A percentile compares a stretch with the other conserved stretches of the same genome.
Conservation (phyloP, 2,329 filamentous ascomycete species). For the Leptographium flavum region DNA sequence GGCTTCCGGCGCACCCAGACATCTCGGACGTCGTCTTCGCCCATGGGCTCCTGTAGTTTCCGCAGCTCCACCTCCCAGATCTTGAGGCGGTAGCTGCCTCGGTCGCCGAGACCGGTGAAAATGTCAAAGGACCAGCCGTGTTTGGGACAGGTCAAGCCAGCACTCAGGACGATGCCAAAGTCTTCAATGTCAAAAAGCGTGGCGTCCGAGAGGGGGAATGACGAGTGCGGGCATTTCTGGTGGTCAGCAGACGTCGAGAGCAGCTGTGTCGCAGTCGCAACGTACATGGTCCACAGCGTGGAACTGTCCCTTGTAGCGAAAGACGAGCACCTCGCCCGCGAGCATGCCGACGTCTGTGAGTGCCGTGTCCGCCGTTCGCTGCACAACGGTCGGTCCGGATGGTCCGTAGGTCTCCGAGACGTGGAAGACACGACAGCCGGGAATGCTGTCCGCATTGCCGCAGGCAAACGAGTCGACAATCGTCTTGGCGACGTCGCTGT, state of each 20-base stretch:
- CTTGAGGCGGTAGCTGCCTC: slow-evolving; percentile 44
- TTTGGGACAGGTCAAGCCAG: slow-evolving; percentile 52
- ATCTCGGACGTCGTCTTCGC: slow-evolving; percentile 12
- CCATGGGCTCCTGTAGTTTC: slow-evolving; percentile 4
- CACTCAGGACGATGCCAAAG: slow-evolving; percentile 42
- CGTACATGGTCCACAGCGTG: slow-evolving; percentile 55
- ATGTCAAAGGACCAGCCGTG: slow-evolving; percentile 61
- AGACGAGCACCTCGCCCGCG: slow-evolving; percentile 50
- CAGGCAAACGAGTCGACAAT: slow-evolving; percentile 25
- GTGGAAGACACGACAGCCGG: slow-evolving; percentile 45
- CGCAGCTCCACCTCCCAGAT: slow-evolving; percentile 51
- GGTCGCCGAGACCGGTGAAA: slow-evolving; percentile 46
- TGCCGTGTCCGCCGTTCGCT: slow-evolving; percentile 21
- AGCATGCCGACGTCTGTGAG: slow-evolving; percentile 22
- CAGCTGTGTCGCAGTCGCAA: not conserved
- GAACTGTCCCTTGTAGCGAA: slow-evolving; percentile 47
- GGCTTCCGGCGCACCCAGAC: slow-evolving; percentile 31
- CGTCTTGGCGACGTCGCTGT: slow-evolving; percentile 12
- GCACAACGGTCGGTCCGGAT: slow-evolving; percentile 16
- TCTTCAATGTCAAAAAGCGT: slow-evolving; percentile 58
- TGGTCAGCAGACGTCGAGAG: not conserved
- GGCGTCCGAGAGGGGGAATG: slow-evolving; percentile 50
- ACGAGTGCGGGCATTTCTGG: slow-evolving; percentile 54
- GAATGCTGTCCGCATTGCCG: slow-evolving; percentile 20
- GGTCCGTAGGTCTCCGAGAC: slow-evolving; percentile 23